These are phyloP conservation scores for Paramecium sexaurelia DNA, from an alignment of 73 alveolate species.

Conservation along the genomic window DNA sequence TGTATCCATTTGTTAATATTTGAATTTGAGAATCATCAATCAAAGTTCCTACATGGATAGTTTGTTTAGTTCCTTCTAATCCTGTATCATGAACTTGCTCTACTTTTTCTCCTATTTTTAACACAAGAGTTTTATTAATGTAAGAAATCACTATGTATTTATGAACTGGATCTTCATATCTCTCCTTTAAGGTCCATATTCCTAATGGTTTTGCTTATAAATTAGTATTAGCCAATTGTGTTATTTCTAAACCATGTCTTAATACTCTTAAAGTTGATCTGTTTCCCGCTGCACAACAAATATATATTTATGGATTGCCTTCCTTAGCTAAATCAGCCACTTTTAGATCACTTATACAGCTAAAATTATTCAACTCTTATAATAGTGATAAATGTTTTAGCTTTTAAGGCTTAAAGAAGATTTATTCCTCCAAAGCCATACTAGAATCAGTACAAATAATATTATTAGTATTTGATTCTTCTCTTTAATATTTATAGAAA, in stretches of 20 bases:
- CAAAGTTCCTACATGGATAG: constrained; percentile 81
- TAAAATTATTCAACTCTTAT: constrained; percentile 75
- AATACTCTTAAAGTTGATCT: constrained; percentile 91
- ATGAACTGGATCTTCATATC: constrained; percentile 83
- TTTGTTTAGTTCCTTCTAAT: constrained; percentile 79
- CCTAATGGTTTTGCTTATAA: constrained; percentile 97
- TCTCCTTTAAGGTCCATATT: constrained; percentile 93
- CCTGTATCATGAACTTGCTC: constrained; percentile 79
- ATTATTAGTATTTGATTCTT: constrained; percentile 89
- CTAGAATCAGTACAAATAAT: constrained; percentile 80
- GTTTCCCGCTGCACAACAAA: constrained; percentile 95
- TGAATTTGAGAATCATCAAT: constrained; percentile 84
- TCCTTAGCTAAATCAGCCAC: constrained; percentile 92
- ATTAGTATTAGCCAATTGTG: constrained; percentile 89
- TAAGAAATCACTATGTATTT: constrained; percentile 95
- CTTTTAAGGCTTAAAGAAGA: constrained; percentile 69
- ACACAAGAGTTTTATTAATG: constrained; percentile 87
- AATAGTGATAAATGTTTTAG: constrained; percentile 69
- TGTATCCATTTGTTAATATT: constrained; percentile 77
- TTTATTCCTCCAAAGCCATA: constrained; percentile 71
- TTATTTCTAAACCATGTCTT: constrained; percentile 95
- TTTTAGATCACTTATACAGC: constrained; percentile 92
- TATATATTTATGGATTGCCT: constrained; percentile 95
- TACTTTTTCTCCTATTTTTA: constrained; percentile 90
- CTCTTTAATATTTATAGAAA: constrained; percentile 79